Evolutionary conservation across 208 protist species (phyloP), one percentile per base, ranked within the genome.

Genomic region (Wallacemonas collosoma): DNA sequence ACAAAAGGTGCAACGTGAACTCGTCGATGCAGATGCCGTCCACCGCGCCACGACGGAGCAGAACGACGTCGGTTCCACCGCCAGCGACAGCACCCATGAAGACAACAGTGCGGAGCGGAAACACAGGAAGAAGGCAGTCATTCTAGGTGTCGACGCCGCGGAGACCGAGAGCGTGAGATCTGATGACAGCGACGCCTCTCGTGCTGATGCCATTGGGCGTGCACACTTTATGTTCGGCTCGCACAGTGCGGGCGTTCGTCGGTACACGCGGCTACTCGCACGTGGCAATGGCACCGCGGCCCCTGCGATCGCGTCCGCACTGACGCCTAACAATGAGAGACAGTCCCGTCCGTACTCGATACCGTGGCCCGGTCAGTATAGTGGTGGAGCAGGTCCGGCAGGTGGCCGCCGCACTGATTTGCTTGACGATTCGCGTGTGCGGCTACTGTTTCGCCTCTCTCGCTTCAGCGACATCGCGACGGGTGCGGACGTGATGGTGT

Each of bases 391-490:
- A 26, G 26, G 26, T 26, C 26, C 0, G 26, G 26, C 26, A 26
- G 26, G 26, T 26, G 26, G 26, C 26, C 26, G 26, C 26, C 26
- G n/a, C 9, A 15, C 35, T 7, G 84, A 86, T 54, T 41, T 90
- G 26, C 64, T 87, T 26, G 55, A 82, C 50, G 82, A 93, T 63
- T 67, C 82, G 5, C 76, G 77, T 14, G 91, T 95, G 66, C 76
- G 77, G 57, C 81, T 77, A 14, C 79, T 95, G 5, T 73, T 93
- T n/a, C 79, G 76, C n/a, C 66, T 91, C 26, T 90, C 89, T 2
- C 80, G 83, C 36, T 68, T 91, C 48, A 83, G 87, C 50, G 81
- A 85, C 12, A 43, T 88, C 41, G 54, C 78, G 4, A 60, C 73
- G 12, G 57, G 74, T 3, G n/a, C 39, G 38, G 47, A 48, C 14